Base-by-base conservation (phyloP, 2,329 filamentous ascomycete species). In the Fusarium devonianum region DNA sequence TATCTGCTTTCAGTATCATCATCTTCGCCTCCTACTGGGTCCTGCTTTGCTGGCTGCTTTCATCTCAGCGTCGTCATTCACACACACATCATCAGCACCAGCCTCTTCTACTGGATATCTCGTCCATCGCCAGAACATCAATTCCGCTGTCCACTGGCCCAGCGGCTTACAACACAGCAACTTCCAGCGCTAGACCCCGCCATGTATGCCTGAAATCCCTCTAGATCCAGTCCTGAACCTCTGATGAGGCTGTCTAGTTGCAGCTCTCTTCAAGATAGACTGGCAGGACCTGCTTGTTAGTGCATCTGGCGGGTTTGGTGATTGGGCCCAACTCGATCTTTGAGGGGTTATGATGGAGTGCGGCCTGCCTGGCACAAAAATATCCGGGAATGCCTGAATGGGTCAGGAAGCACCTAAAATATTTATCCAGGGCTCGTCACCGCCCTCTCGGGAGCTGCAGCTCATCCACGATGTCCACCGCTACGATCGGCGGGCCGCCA, bases 391-490 rank as follows among this genome's bases (percentile, higher is more conserved):
- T 42, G 34, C 41, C 49, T 56, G 25, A 23, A 14, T 21, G 47
- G 16, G 26, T 30, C 18, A 19, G 17, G 22, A 30, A 59, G 35
- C 36, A 26, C 18, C 55, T 29, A 46, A 18, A 33, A 38, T 51
- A 35, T 34, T 42, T 45, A 30, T 29, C 33, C 38, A 30, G 26
- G 38, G 35, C 41, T 53, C 28, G 62, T 62, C 62, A 63, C 59
- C 62, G 62, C 62, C 62, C 59, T 40, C 50, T 51, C 34, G 14
- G 23, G 13, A 32, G 45, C 49, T 49, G 49, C 29, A 48, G 56
- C 43, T 46, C 47, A 42, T 62, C 46, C 41, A 49, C 51, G 62
- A 64, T 60, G 59, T 58, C 54, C 55, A 50, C 23, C n/a, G 33
- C 23, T 25, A 22, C 34, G 34, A 25, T 22, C 33, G 13, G 49